Percentiles rank a stretch among this genome's conserved stretches.
These are phyloP conservation scores for Suhomyces sp. DNA, from an alignment of 805 yeast species.

Conservation along the genomic window DNA sequence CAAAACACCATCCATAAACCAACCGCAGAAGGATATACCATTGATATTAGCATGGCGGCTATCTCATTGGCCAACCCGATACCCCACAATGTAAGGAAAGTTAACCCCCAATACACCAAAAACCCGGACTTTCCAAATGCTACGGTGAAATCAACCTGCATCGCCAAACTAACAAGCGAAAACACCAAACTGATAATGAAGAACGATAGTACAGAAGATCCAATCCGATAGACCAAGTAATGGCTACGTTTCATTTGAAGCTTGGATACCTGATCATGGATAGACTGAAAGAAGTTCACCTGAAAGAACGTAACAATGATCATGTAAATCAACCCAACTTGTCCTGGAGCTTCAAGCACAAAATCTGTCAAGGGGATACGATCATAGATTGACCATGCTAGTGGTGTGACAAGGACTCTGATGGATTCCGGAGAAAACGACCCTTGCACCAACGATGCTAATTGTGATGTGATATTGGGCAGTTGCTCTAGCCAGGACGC, in stretches of 20 bases:
- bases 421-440: conserved; percentile 12
- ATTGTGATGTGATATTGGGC: conserved; percentile 21
- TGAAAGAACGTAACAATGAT: conserved; percentile 73
- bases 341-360: conserved; percentile 62
- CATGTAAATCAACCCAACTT: conserved; percentile 72
- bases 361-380: conserved; percentile 49
- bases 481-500: conserved; percentile 24
- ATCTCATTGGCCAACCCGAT: conserved; percentile 77
- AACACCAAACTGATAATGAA: conserved; percentile 58
- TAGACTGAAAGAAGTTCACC: conserved; percentile 55
- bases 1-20: conserved; percentile 48
- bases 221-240: conserved; percentile 52
- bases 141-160: conserved; percentile 57
- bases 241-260: conserved; percentile 41
- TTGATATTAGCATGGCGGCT: conserved; percentile 50
- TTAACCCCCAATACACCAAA: conserved; percentile 69
- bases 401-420: conserved; percentile 25
- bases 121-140: conserved; percentile 71
- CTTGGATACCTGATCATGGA: conserved; percentile 51
- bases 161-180: conserved; percentile 62
- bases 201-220: conserved; percentile 51
- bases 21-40: conserved; percentile 59
- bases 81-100: conserved; percentile 68
- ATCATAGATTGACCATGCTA: conserved; percentile 41
- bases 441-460: conserved; percentile 10